phyloP scores from a whole-genome alignment of 106 monocot species.

The Allium fistulosum region DNA sequence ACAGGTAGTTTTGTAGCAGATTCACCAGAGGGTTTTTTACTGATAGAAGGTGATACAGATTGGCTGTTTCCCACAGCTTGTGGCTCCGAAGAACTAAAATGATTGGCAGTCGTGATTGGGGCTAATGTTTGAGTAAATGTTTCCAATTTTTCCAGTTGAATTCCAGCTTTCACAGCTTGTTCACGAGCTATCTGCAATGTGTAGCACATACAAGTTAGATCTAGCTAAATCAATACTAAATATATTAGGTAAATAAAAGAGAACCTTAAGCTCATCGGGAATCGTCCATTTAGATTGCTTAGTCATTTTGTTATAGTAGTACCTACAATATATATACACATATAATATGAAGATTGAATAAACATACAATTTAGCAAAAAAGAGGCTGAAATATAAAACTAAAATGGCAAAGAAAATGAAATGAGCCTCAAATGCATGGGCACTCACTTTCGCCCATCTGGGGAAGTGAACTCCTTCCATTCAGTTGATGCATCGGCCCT shows the following conservation, averaged over 20 bases:
- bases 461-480: constrained; percentile 81
- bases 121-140: constrained; percentile 9
- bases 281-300: constrained; percentile 90
- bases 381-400: no score
- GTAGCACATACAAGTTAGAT: background rate
- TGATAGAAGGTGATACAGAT: constrained; percentile 27
- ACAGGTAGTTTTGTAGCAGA: constrained; percentile 5
- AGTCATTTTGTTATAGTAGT: constrained; percentile 88
- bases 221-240: background rate
- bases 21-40: constrained; percentile 15
- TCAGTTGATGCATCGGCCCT: constrained; percentile 89
- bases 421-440: no score
- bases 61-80: constrained; percentile 20
- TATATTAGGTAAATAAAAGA: background rate
- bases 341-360: background rate
- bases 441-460: constrained; percentile 75
- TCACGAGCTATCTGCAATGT: constrained; percentile 73
- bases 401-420: no score
- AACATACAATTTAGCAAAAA: background rate
- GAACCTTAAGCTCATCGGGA: constrained; percentile 90
- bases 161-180: constrained; percentile 48
- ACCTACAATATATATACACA: constrained; percentile 30
- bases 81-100: background rate
- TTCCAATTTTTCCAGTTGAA: constrained; percentile 23
- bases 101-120: constrained; percentile 6